Evolutionary conservation across 192 early-diverging fungal species (phyloP).

Genomic region (Spinellus fusiger): DNA sequence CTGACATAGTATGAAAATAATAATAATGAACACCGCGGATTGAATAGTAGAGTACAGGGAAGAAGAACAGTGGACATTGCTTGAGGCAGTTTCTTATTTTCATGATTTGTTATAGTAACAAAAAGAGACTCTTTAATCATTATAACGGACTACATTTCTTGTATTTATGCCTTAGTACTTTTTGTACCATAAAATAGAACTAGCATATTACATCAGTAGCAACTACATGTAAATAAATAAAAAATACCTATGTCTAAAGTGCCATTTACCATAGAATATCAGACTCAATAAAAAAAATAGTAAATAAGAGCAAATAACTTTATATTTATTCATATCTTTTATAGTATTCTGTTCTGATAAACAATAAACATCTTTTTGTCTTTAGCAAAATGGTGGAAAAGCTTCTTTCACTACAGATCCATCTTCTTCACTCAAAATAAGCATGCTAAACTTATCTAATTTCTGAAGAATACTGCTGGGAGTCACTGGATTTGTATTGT

Average conservation of each 20-base stretch:
- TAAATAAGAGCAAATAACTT: background rate
- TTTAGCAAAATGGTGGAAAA: conserved; percentile 5
- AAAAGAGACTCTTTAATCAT: too few species aligned
- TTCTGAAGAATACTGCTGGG: background rate
- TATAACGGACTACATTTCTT: too few species aligned
- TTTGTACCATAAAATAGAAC: too few species aligned
- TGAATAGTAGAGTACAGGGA: too few species aligned
- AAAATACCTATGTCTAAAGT: too few species aligned
- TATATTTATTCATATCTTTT: background rate
- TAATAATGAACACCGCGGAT: conserved; percentile 1
- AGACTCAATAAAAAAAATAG: background rate
- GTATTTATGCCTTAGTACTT: too few species aligned
- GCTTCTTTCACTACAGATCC: conserved; percentile 28
- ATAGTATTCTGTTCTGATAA: background rate
- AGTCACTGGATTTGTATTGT: background rate
- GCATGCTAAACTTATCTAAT: conserved; percentile 15
- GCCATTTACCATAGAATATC: too few species aligned
- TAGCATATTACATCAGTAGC: too few species aligned
- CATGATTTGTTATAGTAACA: too few species aligned
- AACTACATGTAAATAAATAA: too few species aligned
- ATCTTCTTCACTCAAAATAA: conserved; percentile 10
- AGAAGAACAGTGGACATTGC: too few species aligned
- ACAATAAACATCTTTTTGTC: background rate
- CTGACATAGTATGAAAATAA: conserved; percentile 27
- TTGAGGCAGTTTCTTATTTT: too few species aligned